Base-by-base conservation (phyloP, 1,284 basidiomycete species). In the Boletus holoroseus region DNA sequence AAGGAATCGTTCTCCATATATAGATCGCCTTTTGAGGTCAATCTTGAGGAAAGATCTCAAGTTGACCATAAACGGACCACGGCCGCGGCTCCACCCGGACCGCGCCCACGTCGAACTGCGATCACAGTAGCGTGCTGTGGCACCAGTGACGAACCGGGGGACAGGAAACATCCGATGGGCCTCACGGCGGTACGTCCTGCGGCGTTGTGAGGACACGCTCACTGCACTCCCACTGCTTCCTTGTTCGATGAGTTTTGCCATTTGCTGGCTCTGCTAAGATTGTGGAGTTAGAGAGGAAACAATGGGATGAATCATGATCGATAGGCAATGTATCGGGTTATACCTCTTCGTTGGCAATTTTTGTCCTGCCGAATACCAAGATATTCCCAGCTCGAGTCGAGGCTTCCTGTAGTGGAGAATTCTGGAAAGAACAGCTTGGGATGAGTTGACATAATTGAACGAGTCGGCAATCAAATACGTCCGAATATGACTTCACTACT, bases 211-310 rank as follows among this genome's bases (percentile, higher is more conserved):
- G 8, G 22, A 30, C 27, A 3, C 15, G 5, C 7, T 8, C 27
- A 18, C 9, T 16, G 40, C n/a, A 27, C 3, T 6, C 9, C 15
- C 8, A 22, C 11, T n/a, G 11, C 13, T 27, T 18, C 27, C n/a
- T 22, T 9, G 27, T 20, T 22, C 4, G 20, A 5, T 24, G 41
- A 15, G 20, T 43, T 20, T 26, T 24, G 16, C n/a, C 24, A 15
- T 16, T 24, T 26, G 22, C 16, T 13, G 22, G 11, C 11, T 18
- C 16, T 31, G 18, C 43, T 5, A 18, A 18, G 36, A 12, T 13
- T 13, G n/a, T 49, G 58, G 58, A 41, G 49, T 60, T 60, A 62
- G 50, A 55, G 59, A 8, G 58, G 58, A 32, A 22, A 42, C 26
- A 44, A n/a, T 8, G 13, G 5, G 32, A 7, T 13, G n/a, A n/a